Evolutionary conservation across 768 basidiomycete species (phyloP).

Genomic region (Rhodotorula kratochvilovae): DNA sequence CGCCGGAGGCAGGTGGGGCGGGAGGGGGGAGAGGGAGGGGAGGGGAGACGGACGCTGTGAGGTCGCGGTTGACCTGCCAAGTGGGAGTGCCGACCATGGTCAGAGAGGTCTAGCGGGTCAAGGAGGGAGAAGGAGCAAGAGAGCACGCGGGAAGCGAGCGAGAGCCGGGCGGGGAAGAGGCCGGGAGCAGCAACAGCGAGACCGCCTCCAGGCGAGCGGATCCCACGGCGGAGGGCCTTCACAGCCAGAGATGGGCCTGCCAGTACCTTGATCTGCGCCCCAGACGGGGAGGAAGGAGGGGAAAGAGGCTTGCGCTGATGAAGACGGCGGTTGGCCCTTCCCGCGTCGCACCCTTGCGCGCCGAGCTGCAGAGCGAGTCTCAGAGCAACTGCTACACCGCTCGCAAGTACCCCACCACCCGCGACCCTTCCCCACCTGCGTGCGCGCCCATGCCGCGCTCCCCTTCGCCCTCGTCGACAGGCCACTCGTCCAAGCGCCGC

Average conservation of each 20-base stretch:
- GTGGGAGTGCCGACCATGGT: background rate
- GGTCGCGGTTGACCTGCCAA: slow-evolving; percentile 13
- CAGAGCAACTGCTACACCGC: background rate
- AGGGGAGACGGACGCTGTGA: slow-evolving; percentile 12
- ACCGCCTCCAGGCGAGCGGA: no score
- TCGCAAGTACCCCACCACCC: background rate
- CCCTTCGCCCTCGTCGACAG: slow-evolving; percentile 22
- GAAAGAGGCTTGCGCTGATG: no score
- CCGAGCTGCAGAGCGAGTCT: no score
- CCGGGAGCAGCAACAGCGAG: no score
- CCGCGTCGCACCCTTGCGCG: no score
- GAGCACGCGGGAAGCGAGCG: background rate
- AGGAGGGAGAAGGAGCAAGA: background rate
- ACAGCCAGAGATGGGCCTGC: no score
- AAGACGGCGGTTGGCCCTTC: no score
- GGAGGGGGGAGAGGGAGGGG: background rate
- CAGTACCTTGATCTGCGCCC: no score
- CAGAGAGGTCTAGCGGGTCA: background rate
- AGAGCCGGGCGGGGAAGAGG: background rate
- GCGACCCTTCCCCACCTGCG: no score
- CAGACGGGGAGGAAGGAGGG: no score
- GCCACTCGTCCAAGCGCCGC: slow-evolving; percentile 32
- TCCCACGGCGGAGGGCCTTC: no score
- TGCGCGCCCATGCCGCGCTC: slow-evolving; percentile 9
- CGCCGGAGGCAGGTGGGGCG: background rate